These are phyloP conservation scores for Eucalyptus pauciflora DNA, from an alignment of 345 rosid species.

Conservation along the genomic window DNA sequence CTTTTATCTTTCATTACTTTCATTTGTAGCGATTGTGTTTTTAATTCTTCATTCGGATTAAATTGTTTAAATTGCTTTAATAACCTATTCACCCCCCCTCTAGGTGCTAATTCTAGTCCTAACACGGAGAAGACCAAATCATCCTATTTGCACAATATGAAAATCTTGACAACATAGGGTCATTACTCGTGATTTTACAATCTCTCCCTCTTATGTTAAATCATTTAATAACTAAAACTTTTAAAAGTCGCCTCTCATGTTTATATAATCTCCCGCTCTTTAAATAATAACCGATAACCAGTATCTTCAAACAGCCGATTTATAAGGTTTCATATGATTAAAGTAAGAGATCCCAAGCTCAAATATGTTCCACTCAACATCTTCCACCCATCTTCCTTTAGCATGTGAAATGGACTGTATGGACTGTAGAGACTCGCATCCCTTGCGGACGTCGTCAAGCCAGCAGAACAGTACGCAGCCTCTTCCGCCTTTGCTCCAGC, in stretches of 20 bases:
- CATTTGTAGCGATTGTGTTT: no score
- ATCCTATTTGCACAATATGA: background rate
- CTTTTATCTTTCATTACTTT: no score
- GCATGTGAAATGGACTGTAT: background rate
- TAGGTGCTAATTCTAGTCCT: no score
- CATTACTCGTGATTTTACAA: background rate
- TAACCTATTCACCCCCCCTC: no score
- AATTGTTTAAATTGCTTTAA: no score
- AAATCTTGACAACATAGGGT: background rate
- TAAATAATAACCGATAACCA: background rate
- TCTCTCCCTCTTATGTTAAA: background rate
- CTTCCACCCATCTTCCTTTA: background rate
- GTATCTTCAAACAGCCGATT: background rate
- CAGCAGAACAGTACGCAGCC: background rate
- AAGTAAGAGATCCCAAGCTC: background rate
- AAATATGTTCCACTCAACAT: background rate
- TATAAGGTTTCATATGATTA: background rate
- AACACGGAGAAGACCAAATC: background rate
- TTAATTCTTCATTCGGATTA: no score
- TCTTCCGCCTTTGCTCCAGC: background rate
- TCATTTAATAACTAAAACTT: background rate
- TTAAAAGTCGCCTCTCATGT: background rate
- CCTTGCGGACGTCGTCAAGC: fast-evolving
- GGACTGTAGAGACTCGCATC: background rate
- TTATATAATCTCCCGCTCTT: background rate